Evolutionary conservation across 441 rosid species (phyloP), one percentile per base, ranked within the genome.

Genomic region (Daphne laureola): DNA sequence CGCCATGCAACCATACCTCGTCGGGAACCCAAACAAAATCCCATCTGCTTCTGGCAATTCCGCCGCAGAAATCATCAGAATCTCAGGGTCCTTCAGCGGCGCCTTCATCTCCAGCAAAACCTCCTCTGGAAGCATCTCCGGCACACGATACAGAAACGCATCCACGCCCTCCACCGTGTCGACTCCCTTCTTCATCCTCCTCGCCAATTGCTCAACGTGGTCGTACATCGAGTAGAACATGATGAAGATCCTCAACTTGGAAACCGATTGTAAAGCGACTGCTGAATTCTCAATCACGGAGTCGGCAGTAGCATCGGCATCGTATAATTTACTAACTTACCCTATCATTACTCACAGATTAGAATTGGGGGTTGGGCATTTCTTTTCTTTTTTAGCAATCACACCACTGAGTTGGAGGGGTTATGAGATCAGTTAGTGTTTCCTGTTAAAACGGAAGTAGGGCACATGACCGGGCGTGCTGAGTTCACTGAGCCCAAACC

Each of bases 221-320:
- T 95, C 95, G 55, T 92, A 88, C 95, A 79, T 92, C 17, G 98
- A 92, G 70, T 92, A 92, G 64, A 77, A 89, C 36, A 93, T 90
- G 7, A 90, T 63, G 59, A 77, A 93, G 23, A 87, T 50, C 78
- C 71, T 86, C 13, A 82, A 51, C 9, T 61, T 61, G 43, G 51
- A 38, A 46, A 50, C 54, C 0, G 56, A 52, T 5, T 35, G 67
- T 21, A n/a, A n/a, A n/a, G 64, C 35, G 9, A 59, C 40, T 14
- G 67, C 51, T 0, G 73, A 52, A n/a, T 45, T 59, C 46, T 62
- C 65, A 35, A 69, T 35, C 4, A 47, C 50, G 4, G 55, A 8
- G 38, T 14, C 12, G 23, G 58, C 48, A 40, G 56, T 53, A 35
- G 42, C 46, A n/a, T 44, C 72, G 38, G n/a, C n/a, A n/a, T n/a